Conservation (phyloP, 1,139 yeast genomes). For the Magnusiomyces paraingens region DNA sequence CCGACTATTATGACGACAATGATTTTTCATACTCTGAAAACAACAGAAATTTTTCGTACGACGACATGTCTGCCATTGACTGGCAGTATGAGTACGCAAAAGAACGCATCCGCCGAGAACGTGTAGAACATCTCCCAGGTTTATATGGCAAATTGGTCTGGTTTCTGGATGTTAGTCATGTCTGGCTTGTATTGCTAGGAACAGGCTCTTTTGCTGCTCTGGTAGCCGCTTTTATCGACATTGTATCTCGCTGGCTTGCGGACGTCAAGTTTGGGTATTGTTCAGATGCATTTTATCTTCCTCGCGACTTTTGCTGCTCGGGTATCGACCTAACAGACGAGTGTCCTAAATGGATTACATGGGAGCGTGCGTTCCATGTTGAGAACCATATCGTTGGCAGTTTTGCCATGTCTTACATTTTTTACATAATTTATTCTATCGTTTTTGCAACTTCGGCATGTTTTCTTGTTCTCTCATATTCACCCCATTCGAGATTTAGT, state of each 20-base stretch:
- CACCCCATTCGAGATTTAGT: conserved; percentile 48
- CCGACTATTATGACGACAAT: background rate
- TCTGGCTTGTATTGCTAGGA: conserved; percentile 15
- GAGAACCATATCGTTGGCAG: conserved; percentile 26
- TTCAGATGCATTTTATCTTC: conserved; percentile 33
- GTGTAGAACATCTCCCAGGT: conserved; percentile 18
- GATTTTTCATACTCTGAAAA: background rate
- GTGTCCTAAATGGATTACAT: conserved; percentile 39
- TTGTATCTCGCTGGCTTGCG: conserved; percentile 54
- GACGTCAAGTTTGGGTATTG: conserved; percentile 54
- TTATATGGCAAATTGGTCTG: conserved; percentile 16
- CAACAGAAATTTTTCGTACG: conserved; percentile 24
- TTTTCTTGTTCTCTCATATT: conserved; percentile 33
- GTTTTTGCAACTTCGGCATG: conserved; percentile 33
- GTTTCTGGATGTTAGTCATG: conserved; percentile 14
- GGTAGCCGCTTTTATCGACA: conserved; percentile 35
- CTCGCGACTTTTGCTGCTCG: conserved; percentile 37
- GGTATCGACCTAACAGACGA: conserved; percentile 29
- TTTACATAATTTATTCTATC: conserved; percentile 35
- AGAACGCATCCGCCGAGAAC: conserved; percentile 23
- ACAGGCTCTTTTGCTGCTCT: conserved; percentile 18
- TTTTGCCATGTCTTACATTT: conserved; percentile 32
- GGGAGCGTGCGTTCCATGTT: conserved; percentile 34
- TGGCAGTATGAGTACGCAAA: conserved; percentile 39
- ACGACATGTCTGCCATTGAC: conserved; percentile 36